Evolutionary conservation across 2,329 filamentous ascomycete genomes (phyloP).

Genomic region (Exophiala mesophila): DNA sequence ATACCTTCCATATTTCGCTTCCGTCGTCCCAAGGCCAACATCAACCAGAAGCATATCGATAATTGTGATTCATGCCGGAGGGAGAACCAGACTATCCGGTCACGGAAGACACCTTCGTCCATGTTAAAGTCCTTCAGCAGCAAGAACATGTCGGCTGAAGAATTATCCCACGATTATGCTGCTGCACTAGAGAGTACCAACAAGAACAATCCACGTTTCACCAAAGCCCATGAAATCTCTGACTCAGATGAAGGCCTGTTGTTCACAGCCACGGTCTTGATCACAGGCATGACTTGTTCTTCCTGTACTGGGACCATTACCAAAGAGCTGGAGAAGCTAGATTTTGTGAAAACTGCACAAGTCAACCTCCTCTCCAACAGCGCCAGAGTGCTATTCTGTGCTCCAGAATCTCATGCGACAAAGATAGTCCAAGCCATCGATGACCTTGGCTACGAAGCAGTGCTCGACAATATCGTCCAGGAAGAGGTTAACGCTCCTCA

Average conservation of each 20-base stretch:
- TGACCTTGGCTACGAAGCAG: slow-evolving; percentile 46
- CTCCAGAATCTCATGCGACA: slow-evolving; percentile 41
- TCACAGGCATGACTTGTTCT: slow-evolving; percentile 70
- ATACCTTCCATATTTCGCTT: slow-evolving; percentile 9
- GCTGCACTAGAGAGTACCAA: not conserved
- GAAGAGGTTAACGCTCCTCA: not conserved
- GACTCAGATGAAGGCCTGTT: slow-evolving; percentile 2
- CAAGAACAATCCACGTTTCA: slow-evolving; percentile 4
- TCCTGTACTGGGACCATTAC: slow-evolving; percentile 63
- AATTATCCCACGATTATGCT: not conserved
- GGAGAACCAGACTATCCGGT: slow-evolving; percentile 26
- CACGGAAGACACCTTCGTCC: slow-evolving; percentile 15
- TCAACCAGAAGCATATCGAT: slow-evolving; percentile 39
- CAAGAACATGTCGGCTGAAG: not conserved
- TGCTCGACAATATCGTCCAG: slow-evolving; percentile 34
- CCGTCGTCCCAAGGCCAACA: slow-evolving; percentile 21
- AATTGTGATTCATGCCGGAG: slow-evolving; percentile 49
- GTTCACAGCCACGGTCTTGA: slow-evolving; percentile 36
- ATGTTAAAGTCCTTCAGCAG: too few species aligned
- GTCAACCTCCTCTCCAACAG: slow-evolving; percentile 66
- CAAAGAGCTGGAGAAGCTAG: slow-evolving; percentile 52
- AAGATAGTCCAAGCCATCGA: slow-evolving; percentile 47
- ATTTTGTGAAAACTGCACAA: slow-evolving; percentile 54
- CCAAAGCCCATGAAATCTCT: slow-evolving; percentile 10
- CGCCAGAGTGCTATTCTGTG: slow-evolving; percentile 56